These are phyloP conservation scores for Panaeolus cyanescens DNA, from an alignment of 768 basidiomycete genomes.

Conservation along the genomic window DNA sequence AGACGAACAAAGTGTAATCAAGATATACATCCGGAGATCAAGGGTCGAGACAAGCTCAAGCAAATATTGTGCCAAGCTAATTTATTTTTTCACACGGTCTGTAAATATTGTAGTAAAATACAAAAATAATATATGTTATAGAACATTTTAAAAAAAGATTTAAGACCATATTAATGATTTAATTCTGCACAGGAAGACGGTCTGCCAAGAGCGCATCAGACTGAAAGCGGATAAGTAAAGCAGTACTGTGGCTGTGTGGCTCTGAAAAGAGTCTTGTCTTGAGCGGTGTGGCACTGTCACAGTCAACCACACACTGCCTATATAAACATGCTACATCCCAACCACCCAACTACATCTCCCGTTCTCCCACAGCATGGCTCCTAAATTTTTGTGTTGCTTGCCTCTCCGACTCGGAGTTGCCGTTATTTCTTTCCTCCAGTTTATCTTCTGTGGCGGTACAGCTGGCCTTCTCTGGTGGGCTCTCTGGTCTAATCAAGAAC, in stretches of 20 bases:
- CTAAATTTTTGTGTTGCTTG: constrained; percentile 44
- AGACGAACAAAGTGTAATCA: background rate
- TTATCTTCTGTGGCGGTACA: constrained; percentile 31
- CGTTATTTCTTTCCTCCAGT: constrained; percentile 41
- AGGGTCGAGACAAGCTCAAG: constrained; percentile 16
- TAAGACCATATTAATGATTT: no score
- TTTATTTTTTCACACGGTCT: background rate
- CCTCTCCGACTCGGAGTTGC: constrained; percentile 44
- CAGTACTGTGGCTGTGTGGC: background rate
- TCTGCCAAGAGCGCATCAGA: background rate
- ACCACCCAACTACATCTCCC: background rate
- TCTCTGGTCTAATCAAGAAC: constrained; percentile 19
- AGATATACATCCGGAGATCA: constrained; percentile 16
- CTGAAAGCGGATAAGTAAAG: background rate
- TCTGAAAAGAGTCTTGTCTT: background rate
- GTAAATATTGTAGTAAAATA: background rate
- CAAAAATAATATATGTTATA: background rate
- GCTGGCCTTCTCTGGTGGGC: constrained; percentile 35
- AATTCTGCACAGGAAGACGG: background rate
- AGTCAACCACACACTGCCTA: background rate
- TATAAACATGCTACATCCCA: constrained; percentile 9
- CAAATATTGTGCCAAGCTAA: constrained; percentile 14
- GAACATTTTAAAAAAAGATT: background rate
- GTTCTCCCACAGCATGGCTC: constrained; percentile 26
- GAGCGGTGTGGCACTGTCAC: background rate